Conservation (phyloP, 441 rosid genomes). For the Brassica balearica region DNA sequence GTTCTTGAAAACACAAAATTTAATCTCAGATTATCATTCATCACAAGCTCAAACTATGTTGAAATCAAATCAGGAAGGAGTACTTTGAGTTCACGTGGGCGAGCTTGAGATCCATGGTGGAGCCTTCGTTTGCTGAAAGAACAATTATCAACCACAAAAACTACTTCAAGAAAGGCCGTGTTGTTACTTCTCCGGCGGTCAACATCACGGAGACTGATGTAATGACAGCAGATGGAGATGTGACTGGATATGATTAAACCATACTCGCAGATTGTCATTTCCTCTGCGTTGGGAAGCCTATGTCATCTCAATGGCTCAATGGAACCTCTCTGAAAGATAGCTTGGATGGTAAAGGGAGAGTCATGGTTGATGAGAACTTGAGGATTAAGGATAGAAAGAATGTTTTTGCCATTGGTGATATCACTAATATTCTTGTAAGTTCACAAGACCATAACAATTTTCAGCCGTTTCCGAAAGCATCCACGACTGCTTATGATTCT, state of each 20-base stretch:
- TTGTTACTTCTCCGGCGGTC: not conserved
- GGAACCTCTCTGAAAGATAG: not conserved
- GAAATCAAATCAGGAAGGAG: conserved; percentile 47
- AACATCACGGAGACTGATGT: not conserved
- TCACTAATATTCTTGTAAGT: not conserved
- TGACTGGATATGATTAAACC: not conserved
- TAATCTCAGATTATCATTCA: not conserved
- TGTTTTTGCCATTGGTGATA: not conserved
- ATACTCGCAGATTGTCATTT: not conserved
- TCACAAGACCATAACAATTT: not conserved
- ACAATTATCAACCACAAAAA: conserved; percentile 70
- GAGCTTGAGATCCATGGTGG: conserved; percentile 79
- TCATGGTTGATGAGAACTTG: not conserved
- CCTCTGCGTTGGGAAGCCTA: not conserved
- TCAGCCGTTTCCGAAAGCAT: too few relatives aligned
- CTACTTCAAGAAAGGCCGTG: conserved; percentile 64
- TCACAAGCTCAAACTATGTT: not conserved
- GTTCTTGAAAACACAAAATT: conserved; percentile 17
- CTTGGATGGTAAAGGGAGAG: not conserved
- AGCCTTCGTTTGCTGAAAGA: conserved; percentile 77
- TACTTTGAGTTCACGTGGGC: conserved; percentile 63
- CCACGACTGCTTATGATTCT: too few relatives aligned
- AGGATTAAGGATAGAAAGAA: not conserved
- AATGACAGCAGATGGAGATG: not conserved
- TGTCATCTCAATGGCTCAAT: not conserved